A percentile compares a stretch with the other conserved stretches of the same genome.
Evolutionary conservation across 2,329 filamentous ascomycete genomes (phyloP).

Genomic region (Fusarium musae): DNA sequence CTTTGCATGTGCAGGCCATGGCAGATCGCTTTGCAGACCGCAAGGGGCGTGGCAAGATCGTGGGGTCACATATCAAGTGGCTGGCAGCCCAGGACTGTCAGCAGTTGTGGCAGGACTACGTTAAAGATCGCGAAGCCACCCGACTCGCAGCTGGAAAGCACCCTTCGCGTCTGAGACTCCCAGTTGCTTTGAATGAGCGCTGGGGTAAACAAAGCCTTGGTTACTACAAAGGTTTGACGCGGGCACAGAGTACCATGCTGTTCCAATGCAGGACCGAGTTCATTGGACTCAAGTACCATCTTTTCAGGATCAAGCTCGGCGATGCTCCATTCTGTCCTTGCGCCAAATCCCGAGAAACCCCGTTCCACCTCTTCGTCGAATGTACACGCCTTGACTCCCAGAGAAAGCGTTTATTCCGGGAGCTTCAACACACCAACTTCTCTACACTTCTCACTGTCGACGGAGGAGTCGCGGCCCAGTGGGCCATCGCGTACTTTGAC

Average conservation of each 20-base stretch:
- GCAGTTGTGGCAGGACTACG: background rate
- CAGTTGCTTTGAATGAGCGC: background rate
- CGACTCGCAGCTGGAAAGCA: background rate
- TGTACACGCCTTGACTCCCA: background rate
- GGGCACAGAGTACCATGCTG: conserved; percentile 7
- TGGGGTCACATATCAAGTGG: background rate
- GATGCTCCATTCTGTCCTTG: background rate
- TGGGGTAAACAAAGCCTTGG: background rate
- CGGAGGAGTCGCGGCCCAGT: background rate
- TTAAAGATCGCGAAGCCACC: accelerated
- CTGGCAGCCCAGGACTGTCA: background rate
- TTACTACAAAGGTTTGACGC: background rate
- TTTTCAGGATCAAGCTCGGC: background rate
- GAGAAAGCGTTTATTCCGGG: background rate
- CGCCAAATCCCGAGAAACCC: background rate
- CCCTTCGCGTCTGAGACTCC: background rate
- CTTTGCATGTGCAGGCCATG: background rate
- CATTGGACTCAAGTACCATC: background rate
- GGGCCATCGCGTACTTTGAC: background rate
- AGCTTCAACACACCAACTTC: background rate
- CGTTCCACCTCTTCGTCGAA: conserved; percentile 1
- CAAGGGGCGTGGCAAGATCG: background rate
- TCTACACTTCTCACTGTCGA: background rate
- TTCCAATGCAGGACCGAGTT: background rate
- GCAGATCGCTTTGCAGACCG: background rate